Percentiles rank a stretch among this genome's conserved stretches.
These are phyloP conservation scores for Lipomyces yamadae DNA, from an alignment of 805 yeast genomes.

Conservation along the genomic window DNA sequence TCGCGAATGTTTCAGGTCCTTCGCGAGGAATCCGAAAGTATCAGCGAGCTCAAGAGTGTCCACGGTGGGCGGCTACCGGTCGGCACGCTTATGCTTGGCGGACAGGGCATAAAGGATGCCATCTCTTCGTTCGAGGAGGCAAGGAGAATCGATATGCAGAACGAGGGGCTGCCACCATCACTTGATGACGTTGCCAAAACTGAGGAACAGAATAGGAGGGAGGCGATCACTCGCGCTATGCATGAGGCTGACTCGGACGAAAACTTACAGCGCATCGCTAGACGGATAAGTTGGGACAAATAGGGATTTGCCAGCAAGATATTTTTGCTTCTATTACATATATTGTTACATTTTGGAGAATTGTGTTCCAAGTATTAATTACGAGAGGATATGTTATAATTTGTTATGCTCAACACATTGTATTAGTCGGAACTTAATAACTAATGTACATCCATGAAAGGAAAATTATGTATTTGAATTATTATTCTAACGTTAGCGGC, in stretches of 20 bases:
- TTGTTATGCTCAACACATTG: neutral
- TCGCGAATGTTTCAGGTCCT: conserved; percentile 88
- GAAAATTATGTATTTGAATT: neutral
- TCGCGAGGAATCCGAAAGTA: conserved; percentile 85
- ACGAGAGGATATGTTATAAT: neutral
- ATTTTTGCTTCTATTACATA: neutral
- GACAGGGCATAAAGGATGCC: conserved; percentile 74
- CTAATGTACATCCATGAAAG: neutral
- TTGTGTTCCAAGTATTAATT: neutral
- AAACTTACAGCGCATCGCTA: conserved; percentile 29
- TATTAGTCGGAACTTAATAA: no score
- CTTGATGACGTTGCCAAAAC: conserved; percentile 57
- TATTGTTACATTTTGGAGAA: neutral
- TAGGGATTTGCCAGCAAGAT: neutral
- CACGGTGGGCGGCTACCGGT: conserved; percentile 83
- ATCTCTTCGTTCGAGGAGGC: conserved; percentile 83
- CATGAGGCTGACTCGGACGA: conserved; percentile 30
- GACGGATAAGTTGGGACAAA: conserved; percentile 24
- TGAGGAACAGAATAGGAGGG: conserved; percentile 54
- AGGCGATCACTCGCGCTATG: conserved; percentile 37
- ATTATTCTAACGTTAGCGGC: neutral
- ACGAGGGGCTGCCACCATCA: conserved; percentile 89
- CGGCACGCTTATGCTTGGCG: conserved; percentile 82
- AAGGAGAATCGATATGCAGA: conserved; percentile 71
- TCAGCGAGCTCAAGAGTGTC: conserved; percentile 69